Evolutionary conservation across 192 early-diverging fungal species (phyloP), one percentile per base, ranked within the genome.

Genomic region (Dissophora ornata): DNA sequence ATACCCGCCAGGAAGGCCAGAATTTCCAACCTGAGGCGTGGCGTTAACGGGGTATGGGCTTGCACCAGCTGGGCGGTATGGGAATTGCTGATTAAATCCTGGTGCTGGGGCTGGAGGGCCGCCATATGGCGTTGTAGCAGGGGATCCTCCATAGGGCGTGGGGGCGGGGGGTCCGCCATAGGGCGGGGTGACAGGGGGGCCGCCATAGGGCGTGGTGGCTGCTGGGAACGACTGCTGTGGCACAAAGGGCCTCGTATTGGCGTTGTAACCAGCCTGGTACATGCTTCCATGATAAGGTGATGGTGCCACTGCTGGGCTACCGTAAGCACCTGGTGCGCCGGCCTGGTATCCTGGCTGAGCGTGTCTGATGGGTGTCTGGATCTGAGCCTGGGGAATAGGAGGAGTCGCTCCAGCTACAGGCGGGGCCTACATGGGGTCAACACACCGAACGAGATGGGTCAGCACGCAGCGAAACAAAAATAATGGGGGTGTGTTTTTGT

Each of bases 381-480:
- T 46, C 67, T 59, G 57, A 1, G 67, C 50, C 42, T 69, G 67
- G 19, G 67, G 22, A 9, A 44, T 24, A 12, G 69, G 70, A 34
- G 70, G 70, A n/a, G 70, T 74, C 29, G 45, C 33, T 33, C 62
- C 61, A 16, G 70, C 53, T 15, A 56, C 34, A 16, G 70, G 70
- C 25, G 59, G 69, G 33, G 69, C 48, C 57, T 68, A 25, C 12
- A 48, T 28, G 12, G 29, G n/a, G 21, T 7, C 25, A 18, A 11
- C 33, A 56, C 38, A 24, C 9, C 8, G 0, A 38, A 56, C 18
- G 13, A 38, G 36, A 38, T 13, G 36, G 13, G 36, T 38, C 7
- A 9, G 36, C 36, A 38, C 13, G 36, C 36, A 38, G 6, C 7
- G 36, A 13, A n/a, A n/a, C 36, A 38, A 38, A 38, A 38, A 12